phyloP scores from a whole-genome alignment of 2,329 filamentous ascomycete genomes.

The Cladosporium sp. region DNA sequence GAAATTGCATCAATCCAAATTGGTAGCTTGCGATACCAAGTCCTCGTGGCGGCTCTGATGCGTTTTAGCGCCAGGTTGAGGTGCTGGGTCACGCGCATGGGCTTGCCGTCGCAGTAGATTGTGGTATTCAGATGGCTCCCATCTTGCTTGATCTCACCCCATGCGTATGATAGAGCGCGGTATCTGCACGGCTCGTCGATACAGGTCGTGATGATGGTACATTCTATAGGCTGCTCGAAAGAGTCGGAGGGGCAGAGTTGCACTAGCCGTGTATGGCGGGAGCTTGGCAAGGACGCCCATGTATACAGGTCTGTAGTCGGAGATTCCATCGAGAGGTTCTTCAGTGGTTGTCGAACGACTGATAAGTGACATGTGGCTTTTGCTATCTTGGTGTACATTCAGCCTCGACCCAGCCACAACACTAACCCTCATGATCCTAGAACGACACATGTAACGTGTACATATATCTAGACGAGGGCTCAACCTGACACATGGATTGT shows the following conservation, averaged over 20 bases:
- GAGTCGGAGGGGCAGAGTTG: not conserved
- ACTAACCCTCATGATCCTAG: not conserved
- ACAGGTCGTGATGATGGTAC: not conserved
- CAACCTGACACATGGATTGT: not conserved
- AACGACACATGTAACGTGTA: not conserved
- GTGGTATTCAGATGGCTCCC: not conserved
- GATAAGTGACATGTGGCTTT: not conserved
- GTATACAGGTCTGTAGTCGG: not conserved
- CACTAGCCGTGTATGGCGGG: not conserved
- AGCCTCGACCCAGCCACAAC: not conserved
- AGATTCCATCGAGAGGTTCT: not conserved
- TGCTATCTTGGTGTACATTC: not conserved
- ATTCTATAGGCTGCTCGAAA: not conserved
- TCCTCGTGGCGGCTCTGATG: not conserved
- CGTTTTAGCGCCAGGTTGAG: slow-evolving; percentile 1
- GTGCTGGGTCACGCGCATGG: not conserved
- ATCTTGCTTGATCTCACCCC: not conserved
- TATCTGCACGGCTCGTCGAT: not conserved
- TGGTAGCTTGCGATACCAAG: not conserved
- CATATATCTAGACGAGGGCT: not conserved
- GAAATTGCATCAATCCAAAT: not conserved
- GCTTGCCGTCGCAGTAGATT: not conserved
- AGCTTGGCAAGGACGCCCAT: not conserved
- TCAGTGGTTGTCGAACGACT: not conserved
- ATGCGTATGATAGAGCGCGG: not conserved